Evolutionary conservation across 129 eudicot genomes (phyloP), one percentile per base, ranked within the genome.

Genomic region (Oenanthe sinensis): DNA sequence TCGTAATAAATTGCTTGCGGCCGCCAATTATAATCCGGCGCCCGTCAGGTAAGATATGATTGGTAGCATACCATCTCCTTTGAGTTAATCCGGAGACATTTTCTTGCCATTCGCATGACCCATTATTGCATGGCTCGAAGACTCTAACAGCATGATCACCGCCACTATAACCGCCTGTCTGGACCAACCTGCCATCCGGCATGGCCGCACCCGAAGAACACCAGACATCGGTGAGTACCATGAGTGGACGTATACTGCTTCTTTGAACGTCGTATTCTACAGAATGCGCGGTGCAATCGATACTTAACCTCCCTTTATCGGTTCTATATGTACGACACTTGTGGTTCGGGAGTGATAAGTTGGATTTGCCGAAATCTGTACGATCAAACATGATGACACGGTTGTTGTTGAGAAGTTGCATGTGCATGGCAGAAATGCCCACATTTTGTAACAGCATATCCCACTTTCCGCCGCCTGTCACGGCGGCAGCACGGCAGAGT

Each of bases 361-460:
- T 93, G 78, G 97, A 93, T 8, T 47, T 33, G 37, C 97, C 98
- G 15, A 83, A 83, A 71, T 93, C 97, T 2, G 98, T 91, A n/a
- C 97, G 86, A 79, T 93, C 98, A 74, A 71, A 91, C 10, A 93
- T 86, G 52, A 93, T 78, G 58, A 93, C 96, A 33, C 89, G 89
- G 79, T 91, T 97, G 49, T 74, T 83, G 77, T 84, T 77, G 58
- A 93, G 88, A 49, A 91, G 95, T 67, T 93, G 98, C 95, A 93
- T 93, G 91, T 91, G 98, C 98, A 93, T 93, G 88, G 98, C 92
- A 20, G 97, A 82, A 39, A 87, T 80, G 75, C 98, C 98, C 12
- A 84, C 81, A 84, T 77, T 83, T 69, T 77, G 42, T 2, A 74
- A 84, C 44, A 93, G 84, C 71, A 89, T 85, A 15, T 80, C 70